A percentile compares a stretch with the other conserved stretches of the same genome.
phyloP scores from a whole-genome alignment of 306 rosid species.

The Herpetospermum pedunculosum region DNA sequence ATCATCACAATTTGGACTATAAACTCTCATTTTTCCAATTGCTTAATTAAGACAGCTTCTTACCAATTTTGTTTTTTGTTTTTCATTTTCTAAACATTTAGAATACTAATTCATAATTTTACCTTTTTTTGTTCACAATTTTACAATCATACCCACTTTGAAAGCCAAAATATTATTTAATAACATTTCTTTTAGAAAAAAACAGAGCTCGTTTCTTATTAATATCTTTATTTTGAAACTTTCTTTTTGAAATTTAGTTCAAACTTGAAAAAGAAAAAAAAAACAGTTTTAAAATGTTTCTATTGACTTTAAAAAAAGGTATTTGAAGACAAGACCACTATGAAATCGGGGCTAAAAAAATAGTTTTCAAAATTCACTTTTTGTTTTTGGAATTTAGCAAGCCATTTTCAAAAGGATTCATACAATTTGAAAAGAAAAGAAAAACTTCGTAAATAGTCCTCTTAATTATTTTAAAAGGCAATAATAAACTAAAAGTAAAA shows the following conservation, averaged over 20 bases:
- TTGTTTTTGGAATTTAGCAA: slow-evolving; percentile 1
- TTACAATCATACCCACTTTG: not conserved
- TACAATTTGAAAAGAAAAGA: not conserved
- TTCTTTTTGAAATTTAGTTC: not conserved
- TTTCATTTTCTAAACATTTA: not conserved
- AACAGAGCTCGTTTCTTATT: not conserved
- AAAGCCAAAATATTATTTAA: not conserved
- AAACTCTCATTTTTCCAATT: not conserved
- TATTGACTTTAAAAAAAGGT: not conserved
- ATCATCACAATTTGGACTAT: not conserved
- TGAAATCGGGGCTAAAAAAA: not conserved
- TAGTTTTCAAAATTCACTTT: not conserved
- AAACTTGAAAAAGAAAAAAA: not conserved
- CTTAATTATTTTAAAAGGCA: not conserved
- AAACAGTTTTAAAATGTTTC: not conserved
- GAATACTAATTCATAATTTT: not conserved
- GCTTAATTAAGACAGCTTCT: not conserved
- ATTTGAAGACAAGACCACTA: not conserved
- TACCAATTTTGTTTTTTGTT: not conserved
- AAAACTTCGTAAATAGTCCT: not conserved
- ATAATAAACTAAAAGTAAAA: not conserved
- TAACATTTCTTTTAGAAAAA: not conserved
- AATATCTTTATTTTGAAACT: not conserved
- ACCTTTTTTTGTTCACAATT: not conserved
- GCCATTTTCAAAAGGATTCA: not conserved